Base-by-base conservation (phyloP, 768 basidiomycete genomes). In the Russula olivacea region DNA sequence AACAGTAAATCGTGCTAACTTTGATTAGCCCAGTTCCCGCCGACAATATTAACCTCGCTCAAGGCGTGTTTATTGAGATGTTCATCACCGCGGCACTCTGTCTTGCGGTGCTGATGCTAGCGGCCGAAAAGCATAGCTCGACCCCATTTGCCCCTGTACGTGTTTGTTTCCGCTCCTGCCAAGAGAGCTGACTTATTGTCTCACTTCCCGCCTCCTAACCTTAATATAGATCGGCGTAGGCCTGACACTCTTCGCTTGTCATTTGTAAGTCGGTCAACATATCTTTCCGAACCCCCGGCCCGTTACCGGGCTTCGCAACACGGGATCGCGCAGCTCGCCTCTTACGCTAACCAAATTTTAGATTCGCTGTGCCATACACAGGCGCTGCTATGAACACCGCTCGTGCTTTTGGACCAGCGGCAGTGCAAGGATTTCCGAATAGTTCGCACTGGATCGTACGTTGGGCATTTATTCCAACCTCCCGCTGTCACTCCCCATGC, bases 51-150 rank as follows among this genome's bases (percentile, higher is more conserved):
- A 87, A 79, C 72, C 63, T 71, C 3, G 77, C 82, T 0, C 84
- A 88, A 71, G 85, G 77, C 12, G 79, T 86, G 19, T 88, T 87
- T 71, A 86, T 88, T 63, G 86, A 88, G 71, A 84, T 86, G 80
- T 87, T 88, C 72, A 80, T 83, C 66, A 87, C 86, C 15, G 76
- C 81, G 14, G 76, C 77, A 17, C 76, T 88, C 45, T 80, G 83
- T 48, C 72, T 86, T 15, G 76, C 87, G 7, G 83, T 87, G n/a
- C 79, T 88, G 64, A 87, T 88, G 85, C 71, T 88, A 28, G 87
- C 87, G 4, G 83, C 83, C 17, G 87, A 88, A 72, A 88, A 88
- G 72, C 86, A 87, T 67, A 74, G 76, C 30, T 76, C 77, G 2
- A 88, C 86, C 1, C 83, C 86, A 0, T 85, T 87, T 68, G 86